Conservation (phyloP, 2,329 filamentous ascomycete genomes). For the Boeremia exigua region DNA sequence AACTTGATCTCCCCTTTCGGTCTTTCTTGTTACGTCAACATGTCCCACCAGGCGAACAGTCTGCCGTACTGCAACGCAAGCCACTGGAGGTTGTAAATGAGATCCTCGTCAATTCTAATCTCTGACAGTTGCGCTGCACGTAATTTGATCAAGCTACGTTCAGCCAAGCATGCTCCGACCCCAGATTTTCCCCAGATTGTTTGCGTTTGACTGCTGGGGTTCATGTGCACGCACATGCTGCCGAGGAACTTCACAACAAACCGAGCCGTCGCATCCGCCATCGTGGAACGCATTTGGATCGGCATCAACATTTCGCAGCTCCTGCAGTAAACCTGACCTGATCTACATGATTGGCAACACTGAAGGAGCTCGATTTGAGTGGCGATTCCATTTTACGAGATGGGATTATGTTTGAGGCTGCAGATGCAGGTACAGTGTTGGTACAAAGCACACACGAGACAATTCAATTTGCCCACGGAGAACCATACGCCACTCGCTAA, state of each 20-base stretch:
- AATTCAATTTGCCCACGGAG: not conserved
- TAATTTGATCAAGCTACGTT: not conserved
- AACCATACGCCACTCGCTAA: slow-evolving; percentile 6
- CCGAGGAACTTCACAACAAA: slow-evolving; percentile 28
- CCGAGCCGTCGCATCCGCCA: slow-evolving; percentile 25
- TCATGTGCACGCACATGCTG: slow-evolving; percentile 30
- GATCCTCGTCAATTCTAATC: too few species aligned
- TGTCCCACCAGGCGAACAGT: too few species aligned
- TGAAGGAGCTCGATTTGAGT: not conserved
- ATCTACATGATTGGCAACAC: not conserved
- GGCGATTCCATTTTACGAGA: not conserved
- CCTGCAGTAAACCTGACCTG: not conserved
- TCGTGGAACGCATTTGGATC: slow-evolving; percentile 9
- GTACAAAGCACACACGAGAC: slow-evolving; percentile 7
- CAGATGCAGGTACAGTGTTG: slow-evolving; percentile 7
- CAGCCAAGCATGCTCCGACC: not conserved
- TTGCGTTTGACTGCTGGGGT: not conserved
- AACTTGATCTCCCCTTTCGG: not conserved
- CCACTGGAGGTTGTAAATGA: too few species aligned
- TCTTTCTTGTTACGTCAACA: slow-evolving; percentile 3
- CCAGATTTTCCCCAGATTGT: slow-evolving; percentile 13
- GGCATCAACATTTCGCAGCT: slow-evolving; percentile 16
- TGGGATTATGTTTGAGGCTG: not conserved
- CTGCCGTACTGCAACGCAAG: not conserved
- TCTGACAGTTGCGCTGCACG: not conserved